Base-by-base conservation (phyloP, 2,329 filamentous ascomycete species). In the Pseudopithomyces maydicus region DNA sequence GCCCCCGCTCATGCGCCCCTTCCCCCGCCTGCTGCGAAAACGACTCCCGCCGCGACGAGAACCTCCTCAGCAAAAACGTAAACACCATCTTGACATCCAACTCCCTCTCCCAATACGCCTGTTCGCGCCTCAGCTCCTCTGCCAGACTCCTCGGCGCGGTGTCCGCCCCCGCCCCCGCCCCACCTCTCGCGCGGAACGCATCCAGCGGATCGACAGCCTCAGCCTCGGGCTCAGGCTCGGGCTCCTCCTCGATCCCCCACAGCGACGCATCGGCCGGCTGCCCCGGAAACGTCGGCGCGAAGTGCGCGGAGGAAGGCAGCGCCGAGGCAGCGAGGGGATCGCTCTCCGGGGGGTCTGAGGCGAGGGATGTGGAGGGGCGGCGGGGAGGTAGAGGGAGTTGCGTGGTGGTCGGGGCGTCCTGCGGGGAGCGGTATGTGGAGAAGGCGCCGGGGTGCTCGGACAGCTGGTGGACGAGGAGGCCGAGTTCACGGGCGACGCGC, bases 21-120 rank as follows among this genome's bases (percentile, higher is more conserved):
- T 72, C 69, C 63, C 59, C 58, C 53, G 54, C n/a, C 8, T 52
- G 47, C 20, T 60, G 63, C 1, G 68, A 69, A 33, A 67, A 67
- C 7, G 62, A 73, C 10, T 70, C 63, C n/a, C 72, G 69, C 12
- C 70, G 67, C 2, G 73, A 75, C 2, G 73, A 73, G 57, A 76
- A 77, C 35, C 74, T 74, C 42, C 68, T 69, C 19, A 75, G 65
- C 10, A 77, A 66, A 41, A 76, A 98, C 47, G 88, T 87, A 79
- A 98, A 98, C 33, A 98, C 90, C 74, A 97, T 90, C 71, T 90
- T 90, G 63, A 97, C 86, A 69, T 98, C 93, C 5, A 98, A 84
- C 52, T 97, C 91, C 58, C 89, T 88, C 77, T 98, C 93, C 95
- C 95, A 99, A 71, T 97, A 95, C 35, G 95, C 90, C 20, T 80